A percentile compares a stretch with the other conserved stretches of the same genome.
phyloP scores from a whole-genome alignment of 1,139 yeast species.

The Candida neerlandica region DNA sequence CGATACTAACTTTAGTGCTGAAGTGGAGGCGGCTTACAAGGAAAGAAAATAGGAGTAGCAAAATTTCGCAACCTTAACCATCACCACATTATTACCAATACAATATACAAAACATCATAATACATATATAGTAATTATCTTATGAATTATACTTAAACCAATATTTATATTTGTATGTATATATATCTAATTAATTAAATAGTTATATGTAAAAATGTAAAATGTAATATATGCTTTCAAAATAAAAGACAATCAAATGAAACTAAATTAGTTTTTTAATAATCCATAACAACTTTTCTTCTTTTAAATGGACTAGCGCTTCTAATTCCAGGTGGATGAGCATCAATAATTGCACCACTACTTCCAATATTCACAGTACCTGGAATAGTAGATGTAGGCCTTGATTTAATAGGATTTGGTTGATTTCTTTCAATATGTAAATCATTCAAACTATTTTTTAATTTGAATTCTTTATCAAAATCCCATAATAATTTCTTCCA shows the following conservation, averaged over 20 bases:
- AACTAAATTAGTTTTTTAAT: neutral
- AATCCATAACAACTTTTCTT: conserved; percentile 9
- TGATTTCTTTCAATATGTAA: conserved; percentile 3
- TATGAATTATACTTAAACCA: too few relatives aligned
- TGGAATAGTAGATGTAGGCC: neutral
- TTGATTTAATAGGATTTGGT: neutral
- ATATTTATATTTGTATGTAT: too few relatives aligned
- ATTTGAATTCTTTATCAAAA: conserved; percentile 35
- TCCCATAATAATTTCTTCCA: conserved; percentile 42
- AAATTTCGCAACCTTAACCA: too few relatives aligned
- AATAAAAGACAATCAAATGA: too few relatives aligned
- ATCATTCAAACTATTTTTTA: conserved; percentile 29
- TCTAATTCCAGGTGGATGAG: neutral
- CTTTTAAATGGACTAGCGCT: conserved; percentile 6
- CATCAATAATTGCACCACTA: neutral
- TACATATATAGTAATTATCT: too few relatives aligned
- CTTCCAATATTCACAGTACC: neutral
- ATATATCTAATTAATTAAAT: too few relatives aligned
- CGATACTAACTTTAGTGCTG: too few relatives aligned
- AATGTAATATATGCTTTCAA: neutral
- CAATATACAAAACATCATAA: too few relatives aligned
- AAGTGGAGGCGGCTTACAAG: too few relatives aligned
- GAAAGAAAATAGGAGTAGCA: too few relatives aligned
- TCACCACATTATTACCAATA: too few relatives aligned
- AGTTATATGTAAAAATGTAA: too few relatives aligned